Base-by-base conservation (phyloP, 305 asterid species). In the Ilex paraguariensis region DNA sequence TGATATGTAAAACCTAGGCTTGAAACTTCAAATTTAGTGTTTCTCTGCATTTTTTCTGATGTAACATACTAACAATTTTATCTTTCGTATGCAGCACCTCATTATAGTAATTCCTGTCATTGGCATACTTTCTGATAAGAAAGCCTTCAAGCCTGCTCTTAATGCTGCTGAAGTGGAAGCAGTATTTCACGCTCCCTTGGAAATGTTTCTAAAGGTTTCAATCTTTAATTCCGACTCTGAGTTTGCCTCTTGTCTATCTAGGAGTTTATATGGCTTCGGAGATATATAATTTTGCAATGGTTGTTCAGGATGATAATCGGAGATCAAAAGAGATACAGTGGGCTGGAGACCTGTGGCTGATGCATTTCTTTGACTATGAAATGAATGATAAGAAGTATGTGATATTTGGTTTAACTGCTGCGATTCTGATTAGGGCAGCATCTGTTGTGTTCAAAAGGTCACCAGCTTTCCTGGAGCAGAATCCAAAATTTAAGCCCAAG, bases 371-470 rank as follows among this genome's bases (percentile, higher is more conserved):
- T 36, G 78, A 93, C 75, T 83, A 90, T 53, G 84, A 83, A 69
- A 56, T 63, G 67, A 75, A 73, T 30, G 68, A 77, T 51, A 82
- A 75, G 70, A 83, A 78, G 70, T 90, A 87, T 65, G 53, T 88
- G 64, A 87, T 93, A 63, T 93, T 96, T 96, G 97, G 95, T 62
- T 70, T 93, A 71, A 93, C 99, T 49, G 97, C 97, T 13, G 99
- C 91, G 61, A 84, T 93, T 48, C 76, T 93, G 78, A 85, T 93
- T 56, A 74, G 92, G 66, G 99, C 95, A 39, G 96, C 99, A 46
- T 90, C 99, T 15, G 75, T 90, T 40, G 97, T 93, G 62, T 93
- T 86, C 71, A 84, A 83, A 77, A 82, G 82, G 74, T 79, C 87
- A 44, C 99, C 99, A 14, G 85, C 79, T 69, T 93, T 93, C 76